phyloP scores from a whole-genome alignment of 257 asterid genomes.

The Solanum sejunctum region DNA sequence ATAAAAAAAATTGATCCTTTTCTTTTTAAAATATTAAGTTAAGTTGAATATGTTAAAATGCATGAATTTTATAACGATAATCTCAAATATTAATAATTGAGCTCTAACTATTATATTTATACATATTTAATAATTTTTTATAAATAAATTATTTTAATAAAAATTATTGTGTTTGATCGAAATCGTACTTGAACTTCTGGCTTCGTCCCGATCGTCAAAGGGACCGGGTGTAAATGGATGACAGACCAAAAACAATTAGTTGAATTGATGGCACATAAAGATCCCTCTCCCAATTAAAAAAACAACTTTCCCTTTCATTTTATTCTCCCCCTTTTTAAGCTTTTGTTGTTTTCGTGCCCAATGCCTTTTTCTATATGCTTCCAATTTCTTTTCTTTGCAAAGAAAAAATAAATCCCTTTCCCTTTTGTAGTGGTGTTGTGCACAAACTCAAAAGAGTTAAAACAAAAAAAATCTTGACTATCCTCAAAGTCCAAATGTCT shows the following conservation, averaged over 20 bases:
- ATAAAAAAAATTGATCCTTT: not conserved
- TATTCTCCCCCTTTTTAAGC: not conserved
- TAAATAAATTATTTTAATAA: no score
- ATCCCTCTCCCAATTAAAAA: constrained; percentile 17
- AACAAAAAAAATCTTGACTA: constrained; percentile 23
- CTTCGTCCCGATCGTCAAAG: not conserved
- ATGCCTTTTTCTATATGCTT: constrained; percentile 1
- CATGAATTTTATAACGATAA: no score
- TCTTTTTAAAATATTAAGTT: not conserved
- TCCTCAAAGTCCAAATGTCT: constrained; percentile 38
- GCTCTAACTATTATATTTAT: no score
- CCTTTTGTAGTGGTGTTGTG: constrained; percentile 12
- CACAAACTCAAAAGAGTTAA: constrained; percentile 33
- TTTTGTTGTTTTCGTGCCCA: not conserved
- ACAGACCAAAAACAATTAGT: constrained; percentile 34
- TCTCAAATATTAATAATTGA: no score
- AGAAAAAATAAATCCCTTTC: not conserved
- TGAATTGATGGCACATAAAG: constrained; percentile 37
- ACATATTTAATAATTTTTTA: no score
- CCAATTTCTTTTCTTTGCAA: not conserved
- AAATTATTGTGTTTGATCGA: no score
- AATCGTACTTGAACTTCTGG: no score
- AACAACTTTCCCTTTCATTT: not conserved
- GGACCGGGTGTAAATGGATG: constrained; percentile 34
- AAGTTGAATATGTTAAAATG: not conserved